Percentiles rank a stretch among this genome's conserved stretches.
Evolutionary conservation across 108 stramenopile species (phyloP).

Genomic region (Fragilaria crotonensis): DNA sequence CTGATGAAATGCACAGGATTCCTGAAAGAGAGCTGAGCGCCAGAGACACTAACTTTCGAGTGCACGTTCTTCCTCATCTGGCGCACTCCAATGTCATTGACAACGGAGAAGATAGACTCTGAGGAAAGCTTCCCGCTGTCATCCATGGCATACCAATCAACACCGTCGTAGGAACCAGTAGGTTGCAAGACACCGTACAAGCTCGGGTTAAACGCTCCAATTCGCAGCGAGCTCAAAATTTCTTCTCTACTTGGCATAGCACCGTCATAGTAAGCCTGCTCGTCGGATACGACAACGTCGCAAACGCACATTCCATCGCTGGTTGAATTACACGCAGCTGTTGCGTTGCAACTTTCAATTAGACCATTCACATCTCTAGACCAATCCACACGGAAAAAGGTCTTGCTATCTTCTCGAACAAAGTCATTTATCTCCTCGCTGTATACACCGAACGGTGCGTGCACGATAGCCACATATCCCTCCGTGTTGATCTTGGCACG

Average conservation of each 20-base stretch:
- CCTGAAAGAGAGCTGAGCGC: constrained; percentile 16
- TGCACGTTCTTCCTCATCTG: constrained; percentile 18
- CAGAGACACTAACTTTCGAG: neutral
- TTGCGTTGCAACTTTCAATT: neutral
- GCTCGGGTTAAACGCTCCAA: constrained; percentile 36
- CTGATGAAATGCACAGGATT: constrained; percentile 56
- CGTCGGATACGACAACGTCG: constrained; percentile 26
- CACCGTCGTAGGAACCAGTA: neutral
- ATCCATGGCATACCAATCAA: neutral
- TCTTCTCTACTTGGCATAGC: constrained; percentile 29
- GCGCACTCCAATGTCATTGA: constrained; percentile 9
- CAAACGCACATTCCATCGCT: constrained; percentile 33
- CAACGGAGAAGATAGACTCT: constrained; percentile 7
- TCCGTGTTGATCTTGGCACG: constrained; percentile 42
- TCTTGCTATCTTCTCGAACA: constrained; percentile 17
- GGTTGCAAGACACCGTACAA: constrained; percentile 4
- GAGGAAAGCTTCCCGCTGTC: neutral
- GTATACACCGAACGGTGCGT: constrained; percentile 18
- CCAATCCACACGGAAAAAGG: constrained; percentile 33
- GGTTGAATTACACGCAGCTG: neutral
- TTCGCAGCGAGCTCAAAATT: constrained; percentile 20
- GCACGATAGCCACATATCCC: constrained; percentile 55
- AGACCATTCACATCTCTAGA: neutral
- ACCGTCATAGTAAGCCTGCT: constrained; percentile 20
- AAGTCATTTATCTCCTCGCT: neutral